Base-by-base conservation (phyloP, 2,329 filamentous ascomycete species). In the Claviceps digitariae region DNA sequence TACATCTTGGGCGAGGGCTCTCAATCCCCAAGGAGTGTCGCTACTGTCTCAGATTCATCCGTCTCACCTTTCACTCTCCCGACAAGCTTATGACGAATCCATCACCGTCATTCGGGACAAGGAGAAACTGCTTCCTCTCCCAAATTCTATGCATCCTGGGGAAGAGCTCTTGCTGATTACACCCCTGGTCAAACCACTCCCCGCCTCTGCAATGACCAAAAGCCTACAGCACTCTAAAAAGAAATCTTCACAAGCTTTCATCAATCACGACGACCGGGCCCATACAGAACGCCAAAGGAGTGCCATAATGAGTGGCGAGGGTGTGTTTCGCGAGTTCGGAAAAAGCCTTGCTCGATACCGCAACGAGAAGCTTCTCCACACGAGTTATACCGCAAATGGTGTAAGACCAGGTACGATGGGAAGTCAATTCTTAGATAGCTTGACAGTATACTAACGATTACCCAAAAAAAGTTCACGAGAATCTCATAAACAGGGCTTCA, bases 81-180 rank as follows among this genome's bases (percentile, higher is more conserved):
- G 83, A 0, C 84, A 81, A 63, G 90, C 90, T 2, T 98, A 97
- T 66, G 90, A 95, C 63, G 84, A 82, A 59, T 96, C 91, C 1
- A 95, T 97, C 56, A 93, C 90, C 0, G 85, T 98, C 25, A 88
- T 97, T 48, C 78, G 90, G 54, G 91, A 98, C 65, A 91, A 89
- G 66, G 86, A 91, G 56, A 83, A 87, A 55, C 72, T 95, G 1
- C 73, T 98, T 3, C 93, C 93, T 1, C 74, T 97, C 5, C 86
- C 87, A 3, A 84, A 84, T 57, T 84, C 87, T 4, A 78, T 96
- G 64, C 84, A 91, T 48, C 80, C 85, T 21, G 86, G 88, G 53
- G 90, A 96, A 64, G 91, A 96, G 65, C 69, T 97, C n/a, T 75
- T 96, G 6, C 75, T 97, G 1, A 72, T 97, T 25, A 95, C 90